These are phyloP conservation scores for Aspergillus spinulosporus DNA, from an alignment of 2,329 filamentous ascomycete genomes.

Conservation along the genomic window DNA sequence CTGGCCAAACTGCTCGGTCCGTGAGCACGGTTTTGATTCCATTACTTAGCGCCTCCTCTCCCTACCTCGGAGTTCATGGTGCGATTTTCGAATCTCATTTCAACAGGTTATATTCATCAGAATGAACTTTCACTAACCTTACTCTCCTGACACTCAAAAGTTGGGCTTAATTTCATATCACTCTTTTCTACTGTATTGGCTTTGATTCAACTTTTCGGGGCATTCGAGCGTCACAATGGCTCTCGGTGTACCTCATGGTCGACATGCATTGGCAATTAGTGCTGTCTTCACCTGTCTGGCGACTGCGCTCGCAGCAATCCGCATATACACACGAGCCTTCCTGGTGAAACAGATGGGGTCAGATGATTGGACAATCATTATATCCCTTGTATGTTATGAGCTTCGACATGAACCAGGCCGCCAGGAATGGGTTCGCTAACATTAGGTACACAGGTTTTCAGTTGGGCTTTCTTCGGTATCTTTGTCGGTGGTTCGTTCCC, in stretches of 20 bases:
- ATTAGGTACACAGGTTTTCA: conserved; percentile 24
- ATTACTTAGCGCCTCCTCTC: background rate
- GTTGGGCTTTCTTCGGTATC: conserved; percentile 33
- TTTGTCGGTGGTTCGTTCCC: conserved; percentile 31
- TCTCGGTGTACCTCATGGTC: conserved; percentile 29
- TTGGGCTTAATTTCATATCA: background rate
- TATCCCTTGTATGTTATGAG: conserved; percentile 31
- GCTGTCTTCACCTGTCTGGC: conserved; percentile 34
- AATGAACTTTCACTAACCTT: background rate
- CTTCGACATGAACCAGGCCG: background rate
- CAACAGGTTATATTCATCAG: background rate
- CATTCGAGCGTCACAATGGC: conserved; percentile 22
- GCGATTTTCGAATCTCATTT: background rate
- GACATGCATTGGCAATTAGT: conserved; percentile 30
- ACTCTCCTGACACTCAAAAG: background rate
- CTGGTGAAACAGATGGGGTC: conserved; percentile 38
- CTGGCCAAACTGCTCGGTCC: background rate
- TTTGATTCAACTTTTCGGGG: background rate
- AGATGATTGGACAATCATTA: conserved; percentile 42
- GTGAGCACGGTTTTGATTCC: background rate
- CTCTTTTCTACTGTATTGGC: background rate
- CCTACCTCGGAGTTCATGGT: background rate
- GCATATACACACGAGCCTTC: conserved; percentile 41
- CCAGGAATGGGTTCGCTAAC: background rate
- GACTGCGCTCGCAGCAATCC: conserved; percentile 36